phyloP scores from a whole-genome alignment of 345 rosid genomes.

The Durio zibethinus region DNA sequence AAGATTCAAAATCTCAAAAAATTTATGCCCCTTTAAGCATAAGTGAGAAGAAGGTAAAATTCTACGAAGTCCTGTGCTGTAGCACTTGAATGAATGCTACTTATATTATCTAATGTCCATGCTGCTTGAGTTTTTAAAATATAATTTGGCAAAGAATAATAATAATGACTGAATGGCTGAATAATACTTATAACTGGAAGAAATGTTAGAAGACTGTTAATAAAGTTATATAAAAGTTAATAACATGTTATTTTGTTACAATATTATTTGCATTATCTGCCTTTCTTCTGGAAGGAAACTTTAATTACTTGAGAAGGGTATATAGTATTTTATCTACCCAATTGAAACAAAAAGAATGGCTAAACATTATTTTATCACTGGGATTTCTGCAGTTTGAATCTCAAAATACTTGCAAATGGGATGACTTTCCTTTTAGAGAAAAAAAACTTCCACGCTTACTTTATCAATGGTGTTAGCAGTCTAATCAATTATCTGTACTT shows the following conservation, averaged over 20 bases:
- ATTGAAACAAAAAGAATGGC: background rate
- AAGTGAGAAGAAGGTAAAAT: background rate
- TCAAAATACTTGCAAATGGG: background rate
- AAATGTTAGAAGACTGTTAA: background rate
- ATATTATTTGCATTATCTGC: background rate
- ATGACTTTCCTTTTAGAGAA: background rate
- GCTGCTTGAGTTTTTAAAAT: background rate
- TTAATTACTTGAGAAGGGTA: background rate
- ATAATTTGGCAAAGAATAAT: background rate
- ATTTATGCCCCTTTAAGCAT: background rate
- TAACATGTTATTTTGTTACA: background rate
- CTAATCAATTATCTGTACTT: background rate
- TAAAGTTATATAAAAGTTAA: background rate
- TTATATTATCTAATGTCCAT: background rate
- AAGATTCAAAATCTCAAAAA: background rate
- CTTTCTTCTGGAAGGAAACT: background rate
- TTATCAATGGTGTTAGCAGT: background rate
- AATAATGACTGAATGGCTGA: background rate
- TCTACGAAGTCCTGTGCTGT: background rate
- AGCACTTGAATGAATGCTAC: background rate
- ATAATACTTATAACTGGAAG: background rate
- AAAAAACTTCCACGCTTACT: background rate
- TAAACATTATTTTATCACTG: background rate
- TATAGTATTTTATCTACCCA: background rate
- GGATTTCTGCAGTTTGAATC: background rate